Evolutionary conservation across 2,329 filamentous ascomycete genomes (phyloP), one percentile per base, ranked within the genome.

Genomic region (Monosporascus sp.): DNA sequence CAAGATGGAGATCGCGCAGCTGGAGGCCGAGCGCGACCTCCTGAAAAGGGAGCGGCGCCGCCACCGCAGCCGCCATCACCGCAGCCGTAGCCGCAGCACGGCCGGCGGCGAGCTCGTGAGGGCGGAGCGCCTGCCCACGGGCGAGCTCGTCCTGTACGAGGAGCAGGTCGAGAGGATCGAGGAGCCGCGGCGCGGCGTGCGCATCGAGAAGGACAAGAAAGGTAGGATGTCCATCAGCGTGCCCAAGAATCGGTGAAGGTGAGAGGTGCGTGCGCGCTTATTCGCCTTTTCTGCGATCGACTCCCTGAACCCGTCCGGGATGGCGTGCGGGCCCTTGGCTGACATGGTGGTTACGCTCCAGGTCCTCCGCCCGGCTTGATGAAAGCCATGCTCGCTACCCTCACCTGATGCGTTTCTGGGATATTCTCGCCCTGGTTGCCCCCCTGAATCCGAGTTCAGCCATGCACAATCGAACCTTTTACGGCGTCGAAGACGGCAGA

Each of bases 171-270:
- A 84, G 69, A 75, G 72, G 63, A 68, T 82, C 49, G 74, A 79
- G 58, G 77, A 80, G 62, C 73, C 75, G 48, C 73, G 73, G 65
- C 79, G 74, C 67, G 81, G 81, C 51, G 76, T 88, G 57, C 79
- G 87, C 62, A 84, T 96, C 64, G 88, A 90, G 74, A 90, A 88
- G 78, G 90, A 97, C 75, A 87, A 87, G 79, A 94, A 89, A 91
- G 91, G 92, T 95, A 94, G 86, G 88, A 85, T 94, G 84, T 83
- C 85, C 78, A 85, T 92, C 75, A 89, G 88, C 76, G 82, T 89
- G 72, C 88, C 88, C 66, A 84, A 85, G 75, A 80, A 84, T 72
- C 82, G 31, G 31, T 34, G 76, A 72, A 73, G 53, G 53, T 65
- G 66, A 78, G 78, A 75, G 31, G 31, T 34, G 31, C 31, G 76